These are phyloP conservation scores for Thielaviopsis ethacetica DNA, from an alignment of 2,329 filamentous ascomycete genomes.

Conservation along the genomic window DNA sequence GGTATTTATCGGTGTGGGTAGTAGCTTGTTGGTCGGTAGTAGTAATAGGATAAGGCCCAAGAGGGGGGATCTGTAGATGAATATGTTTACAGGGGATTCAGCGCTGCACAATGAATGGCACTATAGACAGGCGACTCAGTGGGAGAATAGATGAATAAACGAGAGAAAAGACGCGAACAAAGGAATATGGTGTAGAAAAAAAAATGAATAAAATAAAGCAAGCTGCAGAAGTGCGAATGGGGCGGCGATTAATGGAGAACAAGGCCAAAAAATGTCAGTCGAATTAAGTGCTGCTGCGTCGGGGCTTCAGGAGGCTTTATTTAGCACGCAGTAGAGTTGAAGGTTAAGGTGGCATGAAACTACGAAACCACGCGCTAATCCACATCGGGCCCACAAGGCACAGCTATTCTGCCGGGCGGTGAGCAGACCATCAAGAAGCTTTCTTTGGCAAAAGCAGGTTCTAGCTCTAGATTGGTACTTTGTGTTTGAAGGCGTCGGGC, in stretches of 20 bases:
- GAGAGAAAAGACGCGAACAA: not conserved
- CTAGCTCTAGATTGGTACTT: not conserved
- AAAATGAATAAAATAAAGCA: not conserved
- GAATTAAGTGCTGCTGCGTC: not conserved
- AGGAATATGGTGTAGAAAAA: constrained; percentile 3
- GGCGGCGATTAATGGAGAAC: not conserved
- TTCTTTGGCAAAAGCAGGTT: not conserved
- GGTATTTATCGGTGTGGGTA: not conserved
- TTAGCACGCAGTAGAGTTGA: constrained; percentile 14
- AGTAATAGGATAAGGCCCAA: not conserved
- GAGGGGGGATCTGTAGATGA: constrained; percentile 1
- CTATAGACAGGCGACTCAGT: not conserved
- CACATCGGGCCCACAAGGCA: constrained; percentile 16
- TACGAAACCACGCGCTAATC: constrained; percentile 21
- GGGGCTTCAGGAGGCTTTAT: constrained; percentile 21
- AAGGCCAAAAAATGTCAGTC: not conserved
- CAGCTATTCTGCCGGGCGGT: constrained; percentile 24
- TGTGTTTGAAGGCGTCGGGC: not conserved
- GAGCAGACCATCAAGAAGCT: constrained; percentile 9
- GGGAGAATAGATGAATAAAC: not conserved
- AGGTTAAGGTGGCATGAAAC: constrained; percentile 27
- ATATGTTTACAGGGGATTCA: constrained; percentile 1
- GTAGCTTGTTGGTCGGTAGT: constrained; percentile 5
- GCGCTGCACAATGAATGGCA: not conserved
- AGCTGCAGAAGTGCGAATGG: not conserved